These are phyloP conservation scores for Grigorovia transvaalensis DNA, from an alignment of 805 yeast genomes.

Conservation along the genomic window DNA sequence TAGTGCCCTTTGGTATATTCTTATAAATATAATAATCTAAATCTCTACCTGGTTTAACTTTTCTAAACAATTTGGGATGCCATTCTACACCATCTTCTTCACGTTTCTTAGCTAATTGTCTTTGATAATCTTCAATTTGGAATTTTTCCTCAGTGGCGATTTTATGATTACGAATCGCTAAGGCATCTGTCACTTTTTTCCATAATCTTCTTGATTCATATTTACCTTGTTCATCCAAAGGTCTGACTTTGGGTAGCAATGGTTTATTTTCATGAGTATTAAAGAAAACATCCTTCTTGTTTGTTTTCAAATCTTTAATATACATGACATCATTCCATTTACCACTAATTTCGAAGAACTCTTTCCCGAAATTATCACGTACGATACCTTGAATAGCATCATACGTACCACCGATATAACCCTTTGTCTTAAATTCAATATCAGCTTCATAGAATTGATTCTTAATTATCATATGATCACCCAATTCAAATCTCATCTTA, in stretches of 20 bases:
- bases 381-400: slow-evolving; percentile 77
- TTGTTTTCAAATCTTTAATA: slow-evolving; percentile 40
- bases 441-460: slow-evolving; percentile 59
- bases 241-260: slow-evolving; percentile 60
- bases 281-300: slow-evolving; percentile 42
- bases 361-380: slow-evolving; percentile 43
- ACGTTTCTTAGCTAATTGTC: slow-evolving; percentile 62
- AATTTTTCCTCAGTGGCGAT: slow-evolving; percentile 83
- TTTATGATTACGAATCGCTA: slow-evolving; percentile 69
- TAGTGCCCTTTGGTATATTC: slow-evolving; percentile 45
- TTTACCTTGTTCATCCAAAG: slow-evolving; percentile 67
- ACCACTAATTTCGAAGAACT: slow-evolving; percentile 61
- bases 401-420: slow-evolving; percentile 85
- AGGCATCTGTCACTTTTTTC: slow-evolving; percentile 71
- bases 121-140: slow-evolving; percentile 79
- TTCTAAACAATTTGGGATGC: slow-evolving; percentile 67
- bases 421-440: slow-evolving; percentile 91
- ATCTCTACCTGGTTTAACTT: slow-evolving; percentile 33
- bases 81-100: slow-evolving; percentile 70
- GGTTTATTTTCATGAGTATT: slow-evolving; percentile 50
- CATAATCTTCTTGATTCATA: slow-evolving; percentile 77
- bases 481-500: slow-evolving; percentile 77
- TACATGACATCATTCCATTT: slow-evolving; percentile 89
- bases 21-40: slow-evolving; percentile 62
- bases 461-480: slow-evolving; percentile 77